phyloP scores from a whole-genome alignment of 305 asterid genomes.

The Striga hermonthica region DNA sequence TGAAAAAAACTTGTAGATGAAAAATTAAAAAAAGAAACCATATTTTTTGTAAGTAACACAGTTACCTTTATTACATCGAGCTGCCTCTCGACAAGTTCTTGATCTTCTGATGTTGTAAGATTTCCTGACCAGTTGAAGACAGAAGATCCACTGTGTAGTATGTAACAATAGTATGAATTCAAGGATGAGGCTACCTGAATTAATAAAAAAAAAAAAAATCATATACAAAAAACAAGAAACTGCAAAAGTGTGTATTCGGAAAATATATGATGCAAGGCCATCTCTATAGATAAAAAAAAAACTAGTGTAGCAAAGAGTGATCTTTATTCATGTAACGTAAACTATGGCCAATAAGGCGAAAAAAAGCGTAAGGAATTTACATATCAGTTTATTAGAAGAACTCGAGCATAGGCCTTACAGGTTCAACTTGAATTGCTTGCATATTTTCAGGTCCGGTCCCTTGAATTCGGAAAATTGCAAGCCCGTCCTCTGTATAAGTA shows the following conservation, averaged over 20 bases:
- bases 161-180: constrained; percentile 92
- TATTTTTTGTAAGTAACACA: constrained; percentile 28
- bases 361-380: constrained; percentile 18
- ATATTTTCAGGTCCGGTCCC: constrained; percentile 98
- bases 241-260: no score
- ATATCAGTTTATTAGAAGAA: constrained; percentile 18
- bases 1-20: constrained; percentile 19
- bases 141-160: constrained; percentile 76
- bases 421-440: constrained; percentile 99
- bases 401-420: constrained; percentile 49
- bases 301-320: not conserved
- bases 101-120: constrained; percentile 79
- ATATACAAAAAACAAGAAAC: no score
- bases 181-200: constrained; percentile 86
- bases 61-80: constrained; percentile 84
- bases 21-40: constrained; percentile 24
- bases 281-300: not conserved
- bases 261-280: not conserved
- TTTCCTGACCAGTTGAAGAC: constrained; percentile 86
- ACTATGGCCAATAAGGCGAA: constrained; percentile 8
- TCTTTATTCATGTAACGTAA: not conserved
- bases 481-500: constrained; percentile 78
- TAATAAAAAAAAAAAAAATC: constrained; percentile 24
- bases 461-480: constrained; percentile 92
- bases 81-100: constrained; percentile 96